Evolutionary conservation across 73 alveolate genomes (phyloP).

Genomic region (Paramecium sexaurelia): DNA sequence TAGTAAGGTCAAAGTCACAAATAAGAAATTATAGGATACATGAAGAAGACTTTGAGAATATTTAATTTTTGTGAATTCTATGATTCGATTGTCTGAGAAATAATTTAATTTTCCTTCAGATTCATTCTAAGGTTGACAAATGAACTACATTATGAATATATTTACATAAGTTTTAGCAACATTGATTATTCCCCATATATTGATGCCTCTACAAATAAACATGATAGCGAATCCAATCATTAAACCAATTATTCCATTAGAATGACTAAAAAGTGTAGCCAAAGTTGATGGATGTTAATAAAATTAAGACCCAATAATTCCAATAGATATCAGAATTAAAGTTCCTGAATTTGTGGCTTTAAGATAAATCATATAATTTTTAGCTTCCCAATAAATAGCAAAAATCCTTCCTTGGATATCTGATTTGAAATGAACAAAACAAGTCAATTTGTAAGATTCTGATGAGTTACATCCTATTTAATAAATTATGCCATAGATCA

Average conservation of each 20-base stretch:
- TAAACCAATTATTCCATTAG: slow-evolving; percentile 28
- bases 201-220: slow-evolving; percentile 4
- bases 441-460: slow-evolving; percentile 22
- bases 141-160: background rate
- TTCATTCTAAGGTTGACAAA: background rate
- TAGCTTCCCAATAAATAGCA: slow-evolving; percentile 42
- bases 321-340: background rate
- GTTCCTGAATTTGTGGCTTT: slow-evolving; percentile 50
- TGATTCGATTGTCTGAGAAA: background rate
- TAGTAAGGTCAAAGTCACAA: background rate
- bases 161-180: slow-evolving; percentile 20
- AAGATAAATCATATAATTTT: slow-evolving; percentile 23
- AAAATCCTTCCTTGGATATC: background rate
- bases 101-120: slow-evolving; percentile 2
- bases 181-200: slow-evolving; percentile 31
- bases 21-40: background rate
- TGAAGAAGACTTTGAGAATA: background rate
- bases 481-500: slow-evolving; percentile 24
- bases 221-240: background rate
- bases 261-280: background rate
- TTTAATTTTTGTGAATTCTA: slow-evolving; percentile 14
- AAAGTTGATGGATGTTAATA: background rate
- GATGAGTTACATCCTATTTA: slow-evolving; percentile 18
- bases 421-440: slow-evolving; percentile 25
- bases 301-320: background rate